Evolutionary conservation across 495 filamentous ascomycete genomes (phyloP), one percentile per base, ranked within the genome.

Genomic region (Antarctomyces pellizariae): DNA sequence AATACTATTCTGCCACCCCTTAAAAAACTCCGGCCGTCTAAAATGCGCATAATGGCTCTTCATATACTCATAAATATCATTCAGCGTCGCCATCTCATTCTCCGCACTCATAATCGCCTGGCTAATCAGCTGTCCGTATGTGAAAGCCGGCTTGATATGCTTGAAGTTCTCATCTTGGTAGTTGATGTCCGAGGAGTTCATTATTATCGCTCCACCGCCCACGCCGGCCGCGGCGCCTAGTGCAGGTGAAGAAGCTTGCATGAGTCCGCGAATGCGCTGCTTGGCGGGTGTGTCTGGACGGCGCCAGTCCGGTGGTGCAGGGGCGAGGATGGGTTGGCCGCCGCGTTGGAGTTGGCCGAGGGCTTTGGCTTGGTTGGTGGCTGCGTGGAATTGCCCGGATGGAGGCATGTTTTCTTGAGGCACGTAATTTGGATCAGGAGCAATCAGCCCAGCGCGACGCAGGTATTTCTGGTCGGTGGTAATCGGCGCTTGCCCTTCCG

Each of bases 1-100:
- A 37, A 97, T 97, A 1, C 80, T 91, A 37, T 97, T 97, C 73
- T 92, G 89, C 86, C 86, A 95, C 28, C 86, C 83, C 24, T 62
- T 38, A 1, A 46, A 34, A 20, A 12, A 63, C 29, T 64, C 65
- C 15, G 76, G 75, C 42, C 76, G 60, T 21, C 86, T 57, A 46
- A 92, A 97, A 45, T 82, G 95, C 0, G 86, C 70, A 43, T 92
- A 97, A 33, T 72, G 65, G 0, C 68, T 65, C 47, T 63, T 79
- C 40, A 97, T 95, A 54, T 70, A 93, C 24, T 67, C 64, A 47
- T 97, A 97, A 33, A 97, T 97, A 30, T 70, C 78, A 38, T 66
- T 68, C 27, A 97, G 52, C 7, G 80, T 91, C 18, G 89, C 56
- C 49, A 84, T 77, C 50, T 90, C 68, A 28, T 90, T 82, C 3